Evolutionary conservation across 2,329 filamentous ascomycete species (phyloP), one percentile per base, ranked within the genome.

Genomic region (Aphanocladium album): DNA sequence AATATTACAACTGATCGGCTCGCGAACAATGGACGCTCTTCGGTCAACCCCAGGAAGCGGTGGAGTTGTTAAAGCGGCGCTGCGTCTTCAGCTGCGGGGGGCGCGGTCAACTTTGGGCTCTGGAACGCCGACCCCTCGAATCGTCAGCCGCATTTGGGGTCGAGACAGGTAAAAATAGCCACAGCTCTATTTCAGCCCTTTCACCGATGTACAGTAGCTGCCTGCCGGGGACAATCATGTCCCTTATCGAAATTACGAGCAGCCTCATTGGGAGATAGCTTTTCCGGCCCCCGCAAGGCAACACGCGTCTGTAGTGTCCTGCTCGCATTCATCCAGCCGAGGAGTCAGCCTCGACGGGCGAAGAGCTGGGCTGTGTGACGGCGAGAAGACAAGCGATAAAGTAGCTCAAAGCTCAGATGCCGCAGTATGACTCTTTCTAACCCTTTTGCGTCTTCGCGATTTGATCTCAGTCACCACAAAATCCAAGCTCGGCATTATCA

Each of bases 141-240:
- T 51, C 33, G 16, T 41, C 56, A 47, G 47, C 33, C 45, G 16
- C 53, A 50, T 30, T 23, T n/a, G 52, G 23, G 61, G 57, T 27
- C n/a, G 41, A 41, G 60, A n/a, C n/a, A n/a, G n/a, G n/a, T 51
- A n/a, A 52, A 62, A 25, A 57, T 35, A 6, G 43, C 51, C n/a
- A 19, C 50, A 59, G 9, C 53, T 59, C 4, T n/a, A 50, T 16
- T 30, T 39, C 30, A 43, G 45, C 21, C 45, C 21, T 9, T 39
- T 47, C 14, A 17, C 55, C 41, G 17, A n/a, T 41, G 45, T n/a
- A n/a, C n/a, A n/a, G n/a, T 9, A 14, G 62, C 56, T 72, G 70
- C 63, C 12, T 8, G 17, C 45, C 14, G 39, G 39, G 3, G 5
- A 49, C 45, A 3, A 27, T 37, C 12, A 17, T 9, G 49, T 9